phyloP scores from a whole-genome alignment of 805 yeast genomes.

The Torulaspora microellipsoides region DNA sequence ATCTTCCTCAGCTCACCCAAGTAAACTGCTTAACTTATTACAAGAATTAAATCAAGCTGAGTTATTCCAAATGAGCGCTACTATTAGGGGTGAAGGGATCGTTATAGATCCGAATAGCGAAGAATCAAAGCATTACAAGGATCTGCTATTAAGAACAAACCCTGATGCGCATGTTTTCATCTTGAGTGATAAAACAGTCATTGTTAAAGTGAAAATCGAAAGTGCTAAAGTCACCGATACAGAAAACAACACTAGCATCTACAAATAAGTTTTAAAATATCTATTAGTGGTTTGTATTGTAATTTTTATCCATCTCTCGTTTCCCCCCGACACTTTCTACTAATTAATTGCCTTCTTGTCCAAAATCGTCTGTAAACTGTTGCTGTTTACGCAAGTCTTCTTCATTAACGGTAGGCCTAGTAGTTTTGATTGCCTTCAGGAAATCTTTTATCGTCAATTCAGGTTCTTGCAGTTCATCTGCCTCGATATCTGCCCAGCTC shows the following conservation, averaged over 20 bases:
- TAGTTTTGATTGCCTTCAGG: conserved; percentile 82
- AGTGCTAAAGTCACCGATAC: conserved; percentile 77
- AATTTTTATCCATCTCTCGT: conserved; percentile 3
- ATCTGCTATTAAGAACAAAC: conserved; percentile 54
- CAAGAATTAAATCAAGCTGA: conserved; percentile 77
- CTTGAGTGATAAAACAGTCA: conserved; percentile 56
- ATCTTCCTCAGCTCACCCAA: conserved; percentile 29
- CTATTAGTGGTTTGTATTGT: conserved; percentile 6
- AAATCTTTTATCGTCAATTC: conserved; percentile 86
- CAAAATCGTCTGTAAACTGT: conserved; percentile 90
- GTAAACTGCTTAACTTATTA: conserved; percentile 54
- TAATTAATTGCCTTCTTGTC: conserved; percentile 84
- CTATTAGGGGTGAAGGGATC: conserved; percentile 67
- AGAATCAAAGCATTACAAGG: conserved; percentile 57
- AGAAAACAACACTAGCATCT: conserved; percentile 48
- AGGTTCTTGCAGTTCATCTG: conserved; percentile 88
- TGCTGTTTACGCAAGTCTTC: conserved; percentile 77
- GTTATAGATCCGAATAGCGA: conserved; percentile 44
- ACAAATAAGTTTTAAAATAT: conserved; percentile 20
- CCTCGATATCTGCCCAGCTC: conserved; percentile 89
- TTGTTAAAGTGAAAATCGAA: conserved; percentile 59
- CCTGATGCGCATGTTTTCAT: conserved; percentile 70
- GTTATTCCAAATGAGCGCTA: conserved; percentile 74
- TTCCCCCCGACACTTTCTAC: not conserved
- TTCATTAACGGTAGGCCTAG: conserved; percentile 92